Percentiles rank a stretch among this genome's conserved stretches.
These are phyloP conservation scores for Schizophyllum commune DNA, from an alignment of 1,284 basidiomycete genomes.

Conservation along the genomic window DNA sequence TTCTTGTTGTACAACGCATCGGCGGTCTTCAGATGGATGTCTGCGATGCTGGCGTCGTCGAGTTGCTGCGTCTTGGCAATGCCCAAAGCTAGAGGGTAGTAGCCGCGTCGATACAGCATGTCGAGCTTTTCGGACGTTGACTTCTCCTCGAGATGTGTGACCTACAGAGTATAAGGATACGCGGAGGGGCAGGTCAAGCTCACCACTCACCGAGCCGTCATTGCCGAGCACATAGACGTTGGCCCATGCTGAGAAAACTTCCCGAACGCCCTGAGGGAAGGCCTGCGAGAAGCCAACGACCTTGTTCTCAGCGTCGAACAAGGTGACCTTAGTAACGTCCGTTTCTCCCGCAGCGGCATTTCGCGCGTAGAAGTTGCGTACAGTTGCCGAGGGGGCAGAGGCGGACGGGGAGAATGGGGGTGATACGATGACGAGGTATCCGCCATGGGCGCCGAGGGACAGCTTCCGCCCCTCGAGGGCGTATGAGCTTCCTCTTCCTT, in stretches of 20 bases:
- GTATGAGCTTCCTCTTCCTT: conserved; percentile 80
- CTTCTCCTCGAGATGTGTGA: conserved; percentile 71
- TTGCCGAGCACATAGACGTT: conserved; percentile 71
- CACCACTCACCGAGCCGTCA: conserved; percentile 56
- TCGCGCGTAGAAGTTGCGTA: conserved; percentile 62
- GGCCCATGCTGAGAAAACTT: conserved; percentile 76
- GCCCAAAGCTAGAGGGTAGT: conserved; percentile 69
- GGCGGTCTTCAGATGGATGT: conserved; percentile 85
- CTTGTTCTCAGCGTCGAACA: conserved; percentile 93
- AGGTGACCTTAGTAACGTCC: conserved; percentile 80
- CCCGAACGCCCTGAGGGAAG: conserved; percentile 73
- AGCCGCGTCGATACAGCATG: conserved; percentile 70
- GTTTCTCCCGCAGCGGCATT: conserved; percentile 34
- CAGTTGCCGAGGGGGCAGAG: conserved; percentile 62
- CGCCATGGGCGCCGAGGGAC: conserved; percentile 62
- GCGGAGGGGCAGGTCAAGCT: not conserved
- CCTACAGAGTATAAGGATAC: conserved; percentile 27
- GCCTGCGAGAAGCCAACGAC: conserved; percentile 79
- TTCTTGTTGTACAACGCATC: conserved; percentile 89
- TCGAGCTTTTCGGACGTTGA: conserved; percentile 75
- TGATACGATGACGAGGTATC: conserved; percentile 86
- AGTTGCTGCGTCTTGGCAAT: conserved; percentile 74
- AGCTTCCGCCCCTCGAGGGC: conserved; percentile 85
- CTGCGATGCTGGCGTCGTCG: conserved; percentile 67
- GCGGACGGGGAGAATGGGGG: conserved; percentile 72